phyloP scores from a whole-genome alignment of 2,329 filamentous ascomycete species.

The Blastomyces percursus region DNA sequence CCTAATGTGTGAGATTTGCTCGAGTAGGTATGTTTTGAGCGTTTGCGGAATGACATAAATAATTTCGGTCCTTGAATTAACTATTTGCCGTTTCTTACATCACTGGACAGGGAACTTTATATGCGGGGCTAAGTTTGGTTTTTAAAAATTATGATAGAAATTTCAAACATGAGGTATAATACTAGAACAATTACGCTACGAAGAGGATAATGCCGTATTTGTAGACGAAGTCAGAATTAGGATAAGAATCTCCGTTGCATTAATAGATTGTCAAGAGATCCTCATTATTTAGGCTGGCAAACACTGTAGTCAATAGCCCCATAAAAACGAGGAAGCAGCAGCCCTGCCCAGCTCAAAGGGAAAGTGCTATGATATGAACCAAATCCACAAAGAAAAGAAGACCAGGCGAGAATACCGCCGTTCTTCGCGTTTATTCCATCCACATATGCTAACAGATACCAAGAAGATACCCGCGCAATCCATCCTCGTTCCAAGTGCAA shows the following conservation, averaged over 20 bases:
- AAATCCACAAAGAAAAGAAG: conserved; percentile 30
- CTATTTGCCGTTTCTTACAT: neutral
- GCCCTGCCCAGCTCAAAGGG: neutral
- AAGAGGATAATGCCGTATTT: neutral
- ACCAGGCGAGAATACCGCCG: conserved; percentile 41
- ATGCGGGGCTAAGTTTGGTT: neutral
- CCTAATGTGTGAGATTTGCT: neutral
- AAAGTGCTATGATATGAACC: conserved; percentile 6
- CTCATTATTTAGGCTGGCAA: neutral
- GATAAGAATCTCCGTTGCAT: conserved; percentile 1
- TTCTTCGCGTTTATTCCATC: conserved; percentile 45
- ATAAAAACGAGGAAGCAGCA: neutral
- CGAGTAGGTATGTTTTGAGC: neutral
- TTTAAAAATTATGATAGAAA: neutral
- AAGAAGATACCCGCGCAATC: conserved; percentile 23
- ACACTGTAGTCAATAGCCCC: neutral
- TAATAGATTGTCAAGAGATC: conserved; percentile 1
- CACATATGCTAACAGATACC: conserved; percentile 28
- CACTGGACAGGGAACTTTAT: neutral
- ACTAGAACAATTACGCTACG: neutral
- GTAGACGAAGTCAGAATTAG: neutral
- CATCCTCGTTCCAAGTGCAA: conserved; percentile 20
- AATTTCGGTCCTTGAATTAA: neutral
- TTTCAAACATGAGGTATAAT: neutral
- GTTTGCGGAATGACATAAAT: neutral